Base-by-base conservation (phyloP, 2,329 filamentous ascomycete genomes). In the Bipolaris gigantea region DNA sequence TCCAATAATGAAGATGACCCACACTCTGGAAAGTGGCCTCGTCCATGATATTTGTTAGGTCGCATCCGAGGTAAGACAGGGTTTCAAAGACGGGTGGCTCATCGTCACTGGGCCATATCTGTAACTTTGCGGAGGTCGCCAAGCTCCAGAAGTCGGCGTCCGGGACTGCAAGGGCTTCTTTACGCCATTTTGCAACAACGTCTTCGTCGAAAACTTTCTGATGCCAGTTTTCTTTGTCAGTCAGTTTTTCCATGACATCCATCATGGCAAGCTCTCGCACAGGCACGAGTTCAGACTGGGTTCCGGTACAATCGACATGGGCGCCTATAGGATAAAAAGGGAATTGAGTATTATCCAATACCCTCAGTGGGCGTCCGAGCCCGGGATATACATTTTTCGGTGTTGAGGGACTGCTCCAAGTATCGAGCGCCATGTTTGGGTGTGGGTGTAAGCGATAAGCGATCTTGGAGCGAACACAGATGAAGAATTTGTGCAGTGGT, bases 161-260 rank as follows among this genome's bases (percentile, higher is more conserved):
- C 2, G 55, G 60, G 16, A 64, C 58, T 8, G 48, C 54, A 4
- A 67, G 48, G 15, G 64, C 60, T 57, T 69, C 66, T 13, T 64
- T 45, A 2, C 58, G 57, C 66, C 67, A 70, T 38, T 60, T 68
- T 9, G 55, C 35, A 5, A 69, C 63, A 46, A 67, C 61, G 2
- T 48, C 52, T 2, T 73, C 64, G 40, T 78, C 66, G 42, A 71
- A 67, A 11, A 78, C 68, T 56, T 77, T 78, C 30, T 64, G 62
- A 43, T 74, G 63, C 77, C 77, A 79, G 5, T 73, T 61, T 1
- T 60, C 58, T 42, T 74, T 73, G 50, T 79, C 76, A 1, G 76
- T 78, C 4, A 79, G 61, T 0, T 62, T 49, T 35, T 78, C 72
- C 66, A 79, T 75, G 32, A 76, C 52, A 5, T 56, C 53, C 38